Conservation (phyloP, 768 basidiomycete species). For the Phylloporus sp. region DNA sequence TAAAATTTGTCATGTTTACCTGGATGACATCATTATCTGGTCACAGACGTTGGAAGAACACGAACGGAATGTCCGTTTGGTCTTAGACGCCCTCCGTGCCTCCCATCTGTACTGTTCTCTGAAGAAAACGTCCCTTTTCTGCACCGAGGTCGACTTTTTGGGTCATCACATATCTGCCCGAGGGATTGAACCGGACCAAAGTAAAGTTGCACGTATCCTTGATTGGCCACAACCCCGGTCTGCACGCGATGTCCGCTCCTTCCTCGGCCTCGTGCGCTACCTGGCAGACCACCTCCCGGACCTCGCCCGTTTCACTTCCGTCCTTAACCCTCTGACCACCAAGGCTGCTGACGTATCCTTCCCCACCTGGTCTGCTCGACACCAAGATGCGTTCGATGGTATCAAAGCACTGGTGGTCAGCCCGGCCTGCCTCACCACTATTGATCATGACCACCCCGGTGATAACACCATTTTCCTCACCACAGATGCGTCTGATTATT, state of each 20-base stretch:
- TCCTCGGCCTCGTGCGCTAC: background rate
- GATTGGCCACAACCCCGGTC: no score
- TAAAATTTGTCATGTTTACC: conserved; percentile 11
- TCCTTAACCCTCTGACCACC: background rate
- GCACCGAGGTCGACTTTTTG: no score
- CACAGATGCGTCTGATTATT: conserved; percentile 5
- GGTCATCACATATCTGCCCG: no score
- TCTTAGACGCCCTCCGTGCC: conserved; percentile 33
- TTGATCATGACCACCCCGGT: conserved; percentile 28
- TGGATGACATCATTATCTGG: conserved; percentile 28
- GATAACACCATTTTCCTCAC: conserved; percentile 18
- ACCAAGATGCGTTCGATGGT: conserved; percentile 1
- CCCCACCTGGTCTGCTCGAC: background rate
- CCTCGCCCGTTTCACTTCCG: background rate
- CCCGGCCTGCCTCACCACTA: conserved; percentile 24
- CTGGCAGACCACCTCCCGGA: background rate
- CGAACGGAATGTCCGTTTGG: conserved; percentile 19
- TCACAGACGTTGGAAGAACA: conserved; percentile 24
- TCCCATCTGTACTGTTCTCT: no score
- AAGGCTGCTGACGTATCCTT: background rate
- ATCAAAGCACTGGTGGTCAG: conserved; percentile 27
- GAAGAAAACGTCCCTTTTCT: no score
- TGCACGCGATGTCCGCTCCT: no score
- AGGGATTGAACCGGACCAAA: no score
- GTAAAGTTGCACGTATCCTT: no score